Evolutionary conservation across 495 filamentous ascomycete species (phyloP).

Genomic region (Aspergillus nanangensis): DNA sequence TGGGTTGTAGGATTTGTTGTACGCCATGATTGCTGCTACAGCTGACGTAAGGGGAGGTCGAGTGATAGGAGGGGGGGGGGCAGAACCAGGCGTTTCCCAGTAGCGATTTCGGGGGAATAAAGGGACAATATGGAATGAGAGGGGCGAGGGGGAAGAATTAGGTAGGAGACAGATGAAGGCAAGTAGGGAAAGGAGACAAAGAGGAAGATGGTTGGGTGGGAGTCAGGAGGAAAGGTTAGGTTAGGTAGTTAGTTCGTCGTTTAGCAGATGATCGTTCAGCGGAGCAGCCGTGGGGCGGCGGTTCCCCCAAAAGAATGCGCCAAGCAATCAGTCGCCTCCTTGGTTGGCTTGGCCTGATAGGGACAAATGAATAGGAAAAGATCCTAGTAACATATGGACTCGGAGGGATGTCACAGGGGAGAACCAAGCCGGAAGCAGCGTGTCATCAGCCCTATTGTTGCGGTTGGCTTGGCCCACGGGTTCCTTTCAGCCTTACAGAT

Average conservation of each 20-base stretch:
- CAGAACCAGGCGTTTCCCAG: not conserved
- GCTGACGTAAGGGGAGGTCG: slow-evolving; percentile 24
- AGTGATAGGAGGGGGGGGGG: not conserved
- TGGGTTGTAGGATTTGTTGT: slow-evolving; percentile 90
- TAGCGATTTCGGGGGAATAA: not conserved
- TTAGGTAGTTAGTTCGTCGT: not conserved
- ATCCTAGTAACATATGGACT: not conserved
- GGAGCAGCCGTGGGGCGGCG: slow-evolving; percentile 1
- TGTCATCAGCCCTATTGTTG: not conserved
- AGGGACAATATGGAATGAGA: too few relatives aligned
- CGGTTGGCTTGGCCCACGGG: not conserved
- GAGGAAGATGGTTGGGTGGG: too few relatives aligned
- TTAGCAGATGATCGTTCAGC: not conserved
- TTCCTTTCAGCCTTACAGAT: not conserved
- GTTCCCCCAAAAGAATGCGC: not conserved
- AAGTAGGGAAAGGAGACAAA: slow-evolving; percentile 1
- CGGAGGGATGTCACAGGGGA: too few relatives aligned
- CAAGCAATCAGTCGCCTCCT: too few relatives aligned
- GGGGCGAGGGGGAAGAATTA: too few relatives aligned
- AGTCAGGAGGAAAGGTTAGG: not conserved
- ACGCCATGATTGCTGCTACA: slow-evolving; percentile 67
- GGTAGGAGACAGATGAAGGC: too few relatives aligned
- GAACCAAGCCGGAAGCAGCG: not conserved
- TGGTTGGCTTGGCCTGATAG: not conserved
- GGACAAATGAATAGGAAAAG: not conserved